Percentiles rank a stretch among this genome's conserved stretches.
Conservation (phyloP, 2,329 filamentous ascomycete species). For the Colletotrichum trifolii region DNA sequence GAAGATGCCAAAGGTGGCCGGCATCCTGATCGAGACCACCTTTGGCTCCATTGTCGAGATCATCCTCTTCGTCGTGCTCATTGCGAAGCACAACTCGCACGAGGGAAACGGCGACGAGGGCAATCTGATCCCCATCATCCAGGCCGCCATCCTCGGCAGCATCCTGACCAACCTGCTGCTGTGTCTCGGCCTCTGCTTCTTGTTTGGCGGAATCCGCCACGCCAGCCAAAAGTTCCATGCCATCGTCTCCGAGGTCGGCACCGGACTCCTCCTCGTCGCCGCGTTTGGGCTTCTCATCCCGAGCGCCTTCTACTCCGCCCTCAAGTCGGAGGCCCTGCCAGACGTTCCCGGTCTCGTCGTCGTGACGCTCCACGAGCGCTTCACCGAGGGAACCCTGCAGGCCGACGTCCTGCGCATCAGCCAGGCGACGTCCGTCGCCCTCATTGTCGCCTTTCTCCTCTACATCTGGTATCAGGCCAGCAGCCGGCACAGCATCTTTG, state of each 20-base stretch:
- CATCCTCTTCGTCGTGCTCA: slow-evolving; percentile 73
- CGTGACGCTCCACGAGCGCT: slow-evolving; percentile 40
- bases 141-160: slow-evolving; percentile 76
- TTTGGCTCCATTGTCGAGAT: slow-evolving; percentile 76
- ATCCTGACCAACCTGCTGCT: slow-evolving; percentile 76
- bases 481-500: slow-evolving; percentile 72
- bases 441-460: slow-evolving; percentile 68
- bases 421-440: slow-evolving; percentile 69
- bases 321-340: slow-evolving; percentile 43
- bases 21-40: slow-evolving; percentile 60
- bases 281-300: slow-evolving; percentile 49
- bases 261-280: slow-evolving; percentile 72
- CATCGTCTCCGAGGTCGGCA: slow-evolving; percentile 75
- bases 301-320: slow-evolving; percentile 50
- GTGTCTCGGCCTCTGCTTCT: slow-evolving; percentile 75
- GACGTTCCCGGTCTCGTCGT: slow-evolving; percentile 38
- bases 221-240: slow-evolving; percentile 72
- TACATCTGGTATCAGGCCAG: slow-evolving; percentile 72
- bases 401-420: slow-evolving; percentile 67
- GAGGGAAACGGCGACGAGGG: slow-evolving; percentile 45
- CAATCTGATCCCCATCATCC: slow-evolving; percentile 68
- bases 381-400: slow-evolving; percentile 51
- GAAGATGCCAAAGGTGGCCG: slow-evolving; percentile 72
- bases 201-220: slow-evolving; percentile 70
- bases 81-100: slow-evolving; percentile 49